Evolutionary conservation across 257 asterid genomes (phyloP).

Genomic region (Solanum paucissectum): DNA sequence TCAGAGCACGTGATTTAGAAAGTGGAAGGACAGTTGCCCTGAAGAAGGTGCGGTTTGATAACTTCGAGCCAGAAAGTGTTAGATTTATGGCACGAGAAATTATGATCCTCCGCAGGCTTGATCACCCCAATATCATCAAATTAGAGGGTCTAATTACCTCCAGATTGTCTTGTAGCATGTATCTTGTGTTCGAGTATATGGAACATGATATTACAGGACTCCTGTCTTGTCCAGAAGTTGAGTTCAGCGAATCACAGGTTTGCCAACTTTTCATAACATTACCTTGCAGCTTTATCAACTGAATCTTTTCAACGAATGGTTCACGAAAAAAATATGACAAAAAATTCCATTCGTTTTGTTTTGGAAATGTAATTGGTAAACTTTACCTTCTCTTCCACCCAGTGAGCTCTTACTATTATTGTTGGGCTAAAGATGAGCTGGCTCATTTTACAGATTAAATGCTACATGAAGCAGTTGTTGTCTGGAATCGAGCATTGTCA

Average conservation of each 20-base stretch:
- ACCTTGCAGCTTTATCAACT: not conserved
- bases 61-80: conserved; percentile 92
- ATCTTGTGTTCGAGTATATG: conserved; percentile 93
- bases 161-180: conserved; percentile 76
- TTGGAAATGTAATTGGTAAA: not conserved
- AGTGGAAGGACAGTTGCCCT: conserved; percentile 68
- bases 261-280: not conserved
- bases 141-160: conserved; percentile 79
- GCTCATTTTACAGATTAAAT: conserved; percentile 51
- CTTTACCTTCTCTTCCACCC: not conserved
- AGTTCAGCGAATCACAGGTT: conserved; percentile 90
- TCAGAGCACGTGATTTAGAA: conserved; percentile 83
- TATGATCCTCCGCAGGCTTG: conserved; percentile 70
- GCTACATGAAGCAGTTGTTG: conserved; percentile 84
- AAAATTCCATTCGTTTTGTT: not conserved
- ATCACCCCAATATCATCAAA: conserved; percentile 85
- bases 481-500: conserved; percentile 78
- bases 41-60: conserved; percentile 90
- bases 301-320: not conserved
- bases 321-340: not conserved
- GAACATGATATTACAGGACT: conserved; percentile 94
- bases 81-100: conserved; percentile 97
- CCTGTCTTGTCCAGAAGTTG: conserved; percentile 60
- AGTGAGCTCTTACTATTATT: not conserved
- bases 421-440: not conserved